Conservation (phyloP, 305 asterid species). For the Fraxinus ornus region DNA sequence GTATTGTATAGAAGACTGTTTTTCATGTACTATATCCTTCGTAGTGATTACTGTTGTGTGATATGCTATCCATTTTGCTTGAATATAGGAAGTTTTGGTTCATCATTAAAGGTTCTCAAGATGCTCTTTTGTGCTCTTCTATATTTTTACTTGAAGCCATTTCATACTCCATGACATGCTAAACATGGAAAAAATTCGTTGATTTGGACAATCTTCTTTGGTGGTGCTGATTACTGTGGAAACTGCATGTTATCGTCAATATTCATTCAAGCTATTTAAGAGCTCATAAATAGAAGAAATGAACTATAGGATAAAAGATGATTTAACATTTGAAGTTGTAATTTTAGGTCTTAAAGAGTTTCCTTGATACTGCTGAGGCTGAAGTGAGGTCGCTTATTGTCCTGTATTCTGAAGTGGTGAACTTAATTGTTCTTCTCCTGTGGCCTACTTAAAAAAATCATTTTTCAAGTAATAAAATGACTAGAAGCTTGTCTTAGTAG, state of each 20-base stretch:
- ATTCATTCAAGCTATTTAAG: background rate
- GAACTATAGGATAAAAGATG: background rate
- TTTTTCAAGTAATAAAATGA: background rate
- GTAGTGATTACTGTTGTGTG: background rate
- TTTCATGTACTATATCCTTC: background rate
- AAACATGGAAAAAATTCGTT: background rate
- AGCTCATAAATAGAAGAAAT: background rate
- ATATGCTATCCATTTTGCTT: background rate
- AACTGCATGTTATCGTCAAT: background rate
- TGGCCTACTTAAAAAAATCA: background rate
- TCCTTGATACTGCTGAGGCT: constrained; percentile 86
- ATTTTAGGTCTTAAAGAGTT: constrained; percentile 73
- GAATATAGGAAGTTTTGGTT: background rate
- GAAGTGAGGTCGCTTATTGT: constrained; percentile 88
- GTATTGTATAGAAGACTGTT: background rate
- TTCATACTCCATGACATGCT: background rate
- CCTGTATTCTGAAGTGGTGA: constrained; percentile 93
- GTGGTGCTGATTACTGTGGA: background rate
- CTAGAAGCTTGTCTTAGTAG: constrained; percentile 17
- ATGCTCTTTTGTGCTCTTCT: background rate
- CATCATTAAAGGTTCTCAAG: background rate
- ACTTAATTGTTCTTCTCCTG: constrained; percentile 26
- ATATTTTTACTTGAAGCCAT: background rate
- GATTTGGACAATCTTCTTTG: background rate
- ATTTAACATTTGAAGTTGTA: background rate